Base-by-base conservation (phyloP, 352 stramenopile species). In the Aphanomyces cochlioides region DNA sequence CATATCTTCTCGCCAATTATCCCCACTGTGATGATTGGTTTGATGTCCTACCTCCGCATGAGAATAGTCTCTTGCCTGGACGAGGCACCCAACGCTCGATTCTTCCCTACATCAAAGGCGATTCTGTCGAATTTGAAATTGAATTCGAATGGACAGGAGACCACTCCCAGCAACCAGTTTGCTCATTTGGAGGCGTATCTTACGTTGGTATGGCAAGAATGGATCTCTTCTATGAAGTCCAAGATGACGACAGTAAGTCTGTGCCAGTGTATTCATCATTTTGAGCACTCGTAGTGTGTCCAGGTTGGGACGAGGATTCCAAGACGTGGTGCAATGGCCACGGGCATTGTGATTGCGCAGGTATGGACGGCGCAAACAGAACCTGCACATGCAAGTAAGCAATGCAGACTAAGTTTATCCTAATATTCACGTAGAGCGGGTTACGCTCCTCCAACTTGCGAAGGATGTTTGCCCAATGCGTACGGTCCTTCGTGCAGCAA, bases 11-110 rank as follows among this genome's bases (percentile, higher is more conserved):
- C 15, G 64, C 75, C 53, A 89, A 94, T 69, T 94, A 94, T 61
- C 87, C 87, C 40, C 85, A 94, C 60, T 94, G 87, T 71, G 84
- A 90, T 67, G 87, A 94, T 66, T 89, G 92, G 81, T 94, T 84
- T 69, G 91, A 89, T 57, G 76, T 94, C 50, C 88, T 94, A 19
- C 82, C 87, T 39, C 87, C 87, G 2, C 90, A 79, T 63, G 82
- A 81, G 15, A 94, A 94, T 73, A 84, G 82, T 13, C 81, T 91
- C 41, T 80, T 92, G 69, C 82, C 82, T 17, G 74, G 75, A 13
- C 75, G 76, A 48, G 84, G 79, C 56, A 81, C 81, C 43, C 80
- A 81, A 43, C 63, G 63, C 37, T 92, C 87, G 5, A 90, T 94
- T 58, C 79, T 86, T 19, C 58, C 80, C 17, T 47, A 84, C 64